These are phyloP conservation scores for Cordyceps sp. DNA, from an alignment of 2,329 filamentous ascomycete species.

Conservation along the genomic window DNA sequence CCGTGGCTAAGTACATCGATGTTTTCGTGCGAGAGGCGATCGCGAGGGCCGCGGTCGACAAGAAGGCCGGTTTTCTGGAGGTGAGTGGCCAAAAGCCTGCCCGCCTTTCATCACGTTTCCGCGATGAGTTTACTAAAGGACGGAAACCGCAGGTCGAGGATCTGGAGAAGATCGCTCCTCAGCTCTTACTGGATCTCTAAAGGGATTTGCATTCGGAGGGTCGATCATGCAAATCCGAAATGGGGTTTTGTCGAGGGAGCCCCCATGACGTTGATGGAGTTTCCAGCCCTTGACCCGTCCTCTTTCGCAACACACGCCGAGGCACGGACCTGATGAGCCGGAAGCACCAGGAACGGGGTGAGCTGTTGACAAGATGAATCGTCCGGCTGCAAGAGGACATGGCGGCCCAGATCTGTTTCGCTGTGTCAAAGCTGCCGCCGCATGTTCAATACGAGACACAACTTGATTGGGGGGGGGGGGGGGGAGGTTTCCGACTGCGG, in stretches of 20 bases:
- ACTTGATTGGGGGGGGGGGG: no score
- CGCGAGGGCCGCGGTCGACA: conserved; percentile 59
- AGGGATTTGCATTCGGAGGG: not conserved
- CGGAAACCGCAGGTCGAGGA: conserved; percentile 51
- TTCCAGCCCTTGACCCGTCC: not conserved
- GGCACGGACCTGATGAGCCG: no score
- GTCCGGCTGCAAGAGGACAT: no score
- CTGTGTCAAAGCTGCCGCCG: no score
- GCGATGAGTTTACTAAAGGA: conserved; percentile 4
- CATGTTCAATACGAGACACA: no score
- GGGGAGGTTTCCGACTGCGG: no score
- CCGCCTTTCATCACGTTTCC: no score
- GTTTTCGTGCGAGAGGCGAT: conserved; percentile 83
- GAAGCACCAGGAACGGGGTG: no score
- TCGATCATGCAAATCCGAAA: not conserved
- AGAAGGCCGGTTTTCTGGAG: conserved; percentile 56
- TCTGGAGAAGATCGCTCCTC: conserved; percentile 72
- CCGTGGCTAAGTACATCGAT: conserved; percentile 75
- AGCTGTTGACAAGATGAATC: no score
- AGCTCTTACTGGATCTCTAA: conserved; percentile 75
- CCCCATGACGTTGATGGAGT: not conserved
- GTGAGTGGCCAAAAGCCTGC: conserved; percentile 24
- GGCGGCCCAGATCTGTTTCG: no score
- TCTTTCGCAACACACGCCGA: no score
- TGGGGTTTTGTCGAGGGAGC: not conserved